Evolutionary conservation across 805 yeast genomes (phyloP), one percentile per base, ranked within the genome.

Genomic region (Maudiozyma serrabonitensis): DNA sequence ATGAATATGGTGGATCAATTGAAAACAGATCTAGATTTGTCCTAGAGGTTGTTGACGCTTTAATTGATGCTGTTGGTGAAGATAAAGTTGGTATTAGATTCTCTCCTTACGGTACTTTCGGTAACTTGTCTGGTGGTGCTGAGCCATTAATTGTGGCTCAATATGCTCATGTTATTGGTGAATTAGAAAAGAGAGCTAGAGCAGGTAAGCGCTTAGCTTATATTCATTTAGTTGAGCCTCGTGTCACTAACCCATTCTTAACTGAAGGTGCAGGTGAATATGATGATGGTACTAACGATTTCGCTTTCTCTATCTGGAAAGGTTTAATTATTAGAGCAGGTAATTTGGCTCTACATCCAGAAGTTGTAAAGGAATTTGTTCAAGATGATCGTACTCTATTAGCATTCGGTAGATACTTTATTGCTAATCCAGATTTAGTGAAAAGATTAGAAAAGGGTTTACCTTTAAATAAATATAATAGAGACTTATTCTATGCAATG

Each of bases 391-490:
- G 75, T 55, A 77, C 82, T 3, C 56, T 75, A 45, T 62, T 75
- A 21, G 67, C 57, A 31, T 64, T 60, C 44, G 81, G 81, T 21
- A 71, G 82, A 52, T 65, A 60, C 51, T 78, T 70, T 60, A 72
- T 75, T 46, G 62, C 81, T 25, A 79, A 79, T 63, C 82, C 84
- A 2, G 84, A 80, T 56, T 58, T 80, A 31, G 72, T 70, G 12
- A 55, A 62, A 8, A 66, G 80, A 50, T 52, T 79, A 41, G 60
- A 67, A 50, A 61, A 72, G 28, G 72, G 72, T 25, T 46, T 61
- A 37, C 69, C 70, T 41, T 60, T 78, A 52, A 68, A 67, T 50
- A 54, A 62, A 28, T 79, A 78, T 56, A 69, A 78, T 57, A 69
- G 83, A 60, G 52, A 54, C 16, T 70, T 75, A 6, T 79, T 79